These are phyloP conservation scores for Apiospora hydei DNA, from an alignment of 2,329 filamentous ascomycete species.

Conservation along the genomic window DNA sequence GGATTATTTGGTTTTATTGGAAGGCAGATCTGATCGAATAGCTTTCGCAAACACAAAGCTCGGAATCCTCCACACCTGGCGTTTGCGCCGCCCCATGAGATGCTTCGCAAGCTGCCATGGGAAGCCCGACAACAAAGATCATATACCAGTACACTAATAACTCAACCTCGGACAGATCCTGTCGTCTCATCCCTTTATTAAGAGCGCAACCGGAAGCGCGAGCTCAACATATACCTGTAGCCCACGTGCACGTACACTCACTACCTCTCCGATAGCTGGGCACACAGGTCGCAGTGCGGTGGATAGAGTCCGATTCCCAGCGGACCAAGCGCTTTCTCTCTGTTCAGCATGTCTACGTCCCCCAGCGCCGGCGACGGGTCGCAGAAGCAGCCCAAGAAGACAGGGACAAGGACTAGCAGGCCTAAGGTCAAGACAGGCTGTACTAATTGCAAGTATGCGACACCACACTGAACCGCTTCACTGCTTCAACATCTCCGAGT, in stretches of 20 bases:
- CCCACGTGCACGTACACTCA: constrained; percentile 19
- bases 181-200: not conserved
- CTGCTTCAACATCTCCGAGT: constrained; percentile 25
- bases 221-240: not conserved
- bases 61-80: not conserved
- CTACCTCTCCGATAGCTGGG: not conserved
- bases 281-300: not conserved
- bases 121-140: not conserved
- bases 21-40: not conserved
- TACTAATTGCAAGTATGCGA: constrained; percentile 71
- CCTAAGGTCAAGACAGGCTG: constrained; percentile 73
- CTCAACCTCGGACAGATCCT: not conserved
- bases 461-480: constrained; percentile 15
- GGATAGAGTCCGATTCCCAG: not conserved
- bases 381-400: constrained; percentile 43
- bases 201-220: not conserved
- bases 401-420: constrained; percentile 59
- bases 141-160: not conserved
- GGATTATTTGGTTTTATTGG: not conserved
- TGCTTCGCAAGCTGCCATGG: constrained; percentile 12
- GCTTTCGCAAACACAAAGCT: not conserved
- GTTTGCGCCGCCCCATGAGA: not conserved
- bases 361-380: constrained; percentile 34
- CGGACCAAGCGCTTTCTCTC: not conserved
- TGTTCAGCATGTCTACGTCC: constrained; percentile 20